These are phyloP conservation scores for Kazachstania bromeliacearum DNA, from an alignment of 805 yeast genomes.

Conservation along the genomic window DNA sequence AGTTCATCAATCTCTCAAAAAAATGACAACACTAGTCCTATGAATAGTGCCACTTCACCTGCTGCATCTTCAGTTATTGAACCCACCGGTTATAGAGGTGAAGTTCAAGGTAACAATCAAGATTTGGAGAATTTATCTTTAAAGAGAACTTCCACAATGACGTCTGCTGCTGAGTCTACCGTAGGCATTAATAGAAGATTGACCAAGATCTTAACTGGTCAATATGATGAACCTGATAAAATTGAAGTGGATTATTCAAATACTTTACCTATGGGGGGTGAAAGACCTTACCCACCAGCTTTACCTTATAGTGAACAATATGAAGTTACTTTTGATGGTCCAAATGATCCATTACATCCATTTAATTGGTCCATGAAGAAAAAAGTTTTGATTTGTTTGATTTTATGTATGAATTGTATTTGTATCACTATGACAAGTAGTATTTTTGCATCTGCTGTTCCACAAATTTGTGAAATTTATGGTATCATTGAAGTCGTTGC, in stretches of 20 bases:
- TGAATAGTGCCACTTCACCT: conserved; percentile 1
- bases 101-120: neutral
- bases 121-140: neutral
- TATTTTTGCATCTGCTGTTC: conserved; percentile 56
- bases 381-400: conserved; percentile 32
- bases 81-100: conserved; percentile 7
- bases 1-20: conserved; percentile 6
- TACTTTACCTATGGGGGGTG: conserved; percentile 56
- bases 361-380: conserved; percentile 41
- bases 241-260: conserved; percentile 6
- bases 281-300: conserved; percentile 51
- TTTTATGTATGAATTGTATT: conserved; percentile 33
- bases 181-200: conserved; percentile 9
- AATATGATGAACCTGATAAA: conserved; percentile 8
- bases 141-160: conserved; percentile 8
- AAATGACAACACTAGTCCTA: conserved; percentile 2
- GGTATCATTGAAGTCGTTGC: conserved; percentile 61
- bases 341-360: conserved; percentile 48
- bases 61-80: conserved; percentile 9
- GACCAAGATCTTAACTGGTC: conserved; percentile 11
- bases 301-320: conserved; percentile 49
- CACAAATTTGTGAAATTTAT: conserved; percentile 39
- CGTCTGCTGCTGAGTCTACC: conserved; percentile 11
- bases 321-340: conserved; percentile 49
- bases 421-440: conserved; percentile 59